Conservation (phyloP, 75 land plant genomes). For the Selaginella moellendorffii region DNA sequence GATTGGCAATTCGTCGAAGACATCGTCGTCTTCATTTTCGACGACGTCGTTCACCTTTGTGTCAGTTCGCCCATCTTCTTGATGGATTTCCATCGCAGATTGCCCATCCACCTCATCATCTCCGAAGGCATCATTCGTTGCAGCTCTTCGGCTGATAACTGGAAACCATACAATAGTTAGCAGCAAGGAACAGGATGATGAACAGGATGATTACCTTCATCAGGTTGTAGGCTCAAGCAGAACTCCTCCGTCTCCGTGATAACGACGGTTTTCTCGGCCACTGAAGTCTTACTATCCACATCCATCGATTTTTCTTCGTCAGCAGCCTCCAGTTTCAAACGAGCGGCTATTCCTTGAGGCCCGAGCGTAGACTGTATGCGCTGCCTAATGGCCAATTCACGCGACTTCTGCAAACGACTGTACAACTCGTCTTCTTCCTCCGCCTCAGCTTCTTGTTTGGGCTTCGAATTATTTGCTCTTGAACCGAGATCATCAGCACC, state of each 20-base stretch:
- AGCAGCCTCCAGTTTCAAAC: conserved; percentile 18
- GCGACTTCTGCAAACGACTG: conserved; percentile 56
- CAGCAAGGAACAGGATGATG: background rate
- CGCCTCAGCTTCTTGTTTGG: conserved; percentile 41
- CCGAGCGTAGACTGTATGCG: conserved; percentile 37
- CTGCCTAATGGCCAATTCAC: conserved; percentile 67
- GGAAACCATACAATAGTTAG: background rate
- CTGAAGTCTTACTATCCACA: background rate
- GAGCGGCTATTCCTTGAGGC: conserved; percentile 51
- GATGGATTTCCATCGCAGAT: conserved; percentile 19
- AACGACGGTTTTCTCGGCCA: conserved; percentile 49
- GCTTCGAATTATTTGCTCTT: conserved; percentile 44
- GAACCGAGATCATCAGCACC: conserved; percentile 77
- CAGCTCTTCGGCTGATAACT: conserved; percentile 49
- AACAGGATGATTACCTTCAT: conserved; percentile 33
- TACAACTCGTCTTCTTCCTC: conserved; percentile 75
- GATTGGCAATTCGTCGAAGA: conserved; percentile 45
- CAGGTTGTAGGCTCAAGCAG: conserved; percentile 64
- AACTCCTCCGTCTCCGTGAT: conserved; percentile 91
- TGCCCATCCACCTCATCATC: conserved; percentile 62
- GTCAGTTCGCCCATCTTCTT: too few species aligned
- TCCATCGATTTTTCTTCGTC: too few species aligned
- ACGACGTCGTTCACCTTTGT: conserved; percentile 27
- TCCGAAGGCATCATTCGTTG: conserved; percentile 64
- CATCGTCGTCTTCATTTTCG: conserved; percentile 31